These are phyloP conservation scores for Amoebophrya sp. DNA, from an alignment of 169 alveolate genomes.

Conservation along the genomic window DNA sequence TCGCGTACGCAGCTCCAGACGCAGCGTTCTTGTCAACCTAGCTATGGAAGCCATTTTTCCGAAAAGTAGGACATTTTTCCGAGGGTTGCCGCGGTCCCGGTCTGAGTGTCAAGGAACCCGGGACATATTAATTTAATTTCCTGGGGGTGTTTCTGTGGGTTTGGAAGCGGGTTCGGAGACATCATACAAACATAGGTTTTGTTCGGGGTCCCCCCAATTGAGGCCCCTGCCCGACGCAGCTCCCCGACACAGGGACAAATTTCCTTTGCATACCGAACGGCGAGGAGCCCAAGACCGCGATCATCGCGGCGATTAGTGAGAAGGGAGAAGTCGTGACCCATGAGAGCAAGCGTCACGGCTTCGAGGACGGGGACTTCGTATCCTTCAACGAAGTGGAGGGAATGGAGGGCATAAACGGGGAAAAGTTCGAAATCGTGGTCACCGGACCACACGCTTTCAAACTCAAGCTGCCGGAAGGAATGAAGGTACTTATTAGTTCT, in stretches of 20 bases:
- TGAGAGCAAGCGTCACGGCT: constrained; percentile 69
- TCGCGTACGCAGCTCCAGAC: too few species aligned
- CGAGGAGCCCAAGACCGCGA: constrained; percentile 63
- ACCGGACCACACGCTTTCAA: constrained; percentile 11
- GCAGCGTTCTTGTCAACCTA: too few species aligned
- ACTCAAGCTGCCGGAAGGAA: constrained; percentile 24
- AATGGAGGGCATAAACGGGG: constrained; percentile 80
- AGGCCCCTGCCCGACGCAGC: too few species aligned
- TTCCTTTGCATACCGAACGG: constrained; percentile 45
- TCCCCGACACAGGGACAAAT: constrained; percentile 29
- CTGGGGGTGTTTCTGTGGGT: too few species aligned
- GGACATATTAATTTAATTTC: too few species aligned
- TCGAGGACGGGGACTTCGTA: constrained; percentile 88
- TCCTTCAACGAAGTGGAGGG: constrained; percentile 89
- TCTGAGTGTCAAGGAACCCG: too few species aligned
- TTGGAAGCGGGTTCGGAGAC: too few species aligned
- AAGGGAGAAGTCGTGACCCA: constrained; percentile 46
- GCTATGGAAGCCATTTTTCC: too few species aligned
- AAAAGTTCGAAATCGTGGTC: not conserved
- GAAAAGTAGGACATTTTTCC: too few species aligned
- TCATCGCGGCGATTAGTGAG: constrained; percentile 57
- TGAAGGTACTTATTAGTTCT: constrained; percentile 2
- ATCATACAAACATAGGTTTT: too few species aligned
- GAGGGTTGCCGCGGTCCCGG: too few species aligned
- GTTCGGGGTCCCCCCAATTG: too few species aligned